Percentiles rank a stretch among this genome's conserved stretches.
phyloP scores from a whole-genome alignment of 768 basidiomycete genomes.

The Auricularia heimuer region DNA sequence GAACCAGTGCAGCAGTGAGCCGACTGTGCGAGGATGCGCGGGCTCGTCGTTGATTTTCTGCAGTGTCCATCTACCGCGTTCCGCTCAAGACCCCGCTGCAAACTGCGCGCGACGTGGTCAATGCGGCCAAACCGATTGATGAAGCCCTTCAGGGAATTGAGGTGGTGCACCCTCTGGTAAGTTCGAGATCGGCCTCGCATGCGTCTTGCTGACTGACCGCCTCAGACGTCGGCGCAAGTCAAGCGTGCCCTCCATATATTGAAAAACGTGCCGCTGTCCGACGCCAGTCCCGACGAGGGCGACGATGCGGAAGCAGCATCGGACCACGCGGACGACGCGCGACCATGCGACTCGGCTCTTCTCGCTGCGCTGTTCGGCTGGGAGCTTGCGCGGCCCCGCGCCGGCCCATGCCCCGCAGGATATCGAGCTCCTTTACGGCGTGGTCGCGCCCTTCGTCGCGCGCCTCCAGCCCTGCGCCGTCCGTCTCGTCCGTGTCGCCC shows the following conservation, averaged over 20 bases:
- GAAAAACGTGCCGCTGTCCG: background rate
- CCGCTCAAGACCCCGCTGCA: conserved; percentile 56
- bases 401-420: conserved; percentile 1
- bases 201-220: background rate
- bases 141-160: conserved; percentile 41
- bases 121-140: conserved; percentile 43
- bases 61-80: conserved; percentile 65
- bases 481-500: conserved; percentile 3
- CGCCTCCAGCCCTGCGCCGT: conserved; percentile 9
- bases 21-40: background rate
- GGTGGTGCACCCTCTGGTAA: conserved; percentile 67
- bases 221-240: background rate
- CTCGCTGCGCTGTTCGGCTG: conserved; percentile 42
- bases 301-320: background rate
- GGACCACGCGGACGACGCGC: conserved; percentile 1
- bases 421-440: conserved; percentile 6
- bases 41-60: background rate
- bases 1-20: conserved; percentile 68
- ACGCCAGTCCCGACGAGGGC: background rate
- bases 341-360: conserved; percentile 30
- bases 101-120: conserved; percentile 52
- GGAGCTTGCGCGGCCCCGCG: conserved; percentile 24
- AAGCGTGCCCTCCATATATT: background rate
- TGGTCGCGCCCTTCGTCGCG: conserved; percentile 13
- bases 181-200: conserved; percentile 11